phyloP scores from a whole-genome alignment of 164 flowering plant genomes.

The Euptelea pleiosperma region DNA sequence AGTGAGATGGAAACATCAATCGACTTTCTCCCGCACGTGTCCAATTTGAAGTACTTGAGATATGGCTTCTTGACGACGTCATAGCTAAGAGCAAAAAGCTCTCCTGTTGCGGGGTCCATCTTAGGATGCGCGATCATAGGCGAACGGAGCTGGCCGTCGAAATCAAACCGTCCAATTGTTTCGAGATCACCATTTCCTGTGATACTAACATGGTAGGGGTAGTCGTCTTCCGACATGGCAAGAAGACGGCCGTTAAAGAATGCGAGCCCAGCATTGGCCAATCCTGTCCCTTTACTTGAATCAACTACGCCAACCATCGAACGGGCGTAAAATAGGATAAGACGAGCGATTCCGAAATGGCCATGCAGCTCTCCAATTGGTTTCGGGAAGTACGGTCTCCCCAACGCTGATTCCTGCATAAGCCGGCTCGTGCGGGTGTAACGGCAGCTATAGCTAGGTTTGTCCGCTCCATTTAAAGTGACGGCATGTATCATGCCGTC shows the following conservation, averaged over 20 bases:
- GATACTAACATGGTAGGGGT: conserved; percentile 46
- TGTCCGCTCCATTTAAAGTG: conserved; percentile 9
- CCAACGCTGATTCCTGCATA: conserved; percentile 26
- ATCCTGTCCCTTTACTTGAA: conserved; percentile 32
- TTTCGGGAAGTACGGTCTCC: conserved; percentile 36
- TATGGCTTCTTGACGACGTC: conserved; percentile 43
- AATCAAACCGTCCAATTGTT: conserved; percentile 46
- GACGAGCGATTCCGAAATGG: conserved; percentile 37
- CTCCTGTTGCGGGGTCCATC: conserved; percentile 52
- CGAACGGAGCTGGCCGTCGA: conserved; percentile 33
- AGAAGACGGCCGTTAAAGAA: conserved; percentile 42
- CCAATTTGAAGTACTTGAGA: conserved; percentile 45
- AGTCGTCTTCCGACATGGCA: conserved; percentile 59
- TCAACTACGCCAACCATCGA: conserved; percentile 32
- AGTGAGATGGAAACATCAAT: conserved; percentile 40
- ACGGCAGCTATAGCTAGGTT: conserved; percentile 39
- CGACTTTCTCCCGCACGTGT: conserved; percentile 32
- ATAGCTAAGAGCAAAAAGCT: conserved; percentile 48
- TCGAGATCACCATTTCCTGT: conserved; percentile 38
- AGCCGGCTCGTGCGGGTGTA: conserved; percentile 45
- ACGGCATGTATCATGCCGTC: conserved; percentile 59
- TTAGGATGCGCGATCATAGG: conserved; percentile 63
- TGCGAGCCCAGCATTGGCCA: conserved; percentile 51
- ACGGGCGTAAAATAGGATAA: conserved; percentile 38
- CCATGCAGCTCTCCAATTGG: conserved; percentile 54